Percentiles rank a stretch among this genome's conserved stretches.
These are phyloP conservation scores for Magnolia sinica DNA, from an alignment of 164 flowering plant species.

Conservation along the genomic window DNA sequence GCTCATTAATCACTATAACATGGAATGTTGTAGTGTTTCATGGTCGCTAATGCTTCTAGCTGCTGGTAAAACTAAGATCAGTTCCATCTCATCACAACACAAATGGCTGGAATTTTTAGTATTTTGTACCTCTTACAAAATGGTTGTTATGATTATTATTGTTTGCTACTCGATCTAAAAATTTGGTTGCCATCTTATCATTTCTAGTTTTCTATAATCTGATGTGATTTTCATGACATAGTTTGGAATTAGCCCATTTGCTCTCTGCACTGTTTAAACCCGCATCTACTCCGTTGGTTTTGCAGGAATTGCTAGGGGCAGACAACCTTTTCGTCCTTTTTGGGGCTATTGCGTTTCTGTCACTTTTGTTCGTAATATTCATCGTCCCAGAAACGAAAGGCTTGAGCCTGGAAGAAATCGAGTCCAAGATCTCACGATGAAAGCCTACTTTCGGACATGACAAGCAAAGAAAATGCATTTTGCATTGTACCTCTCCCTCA, in stretches of 20 bases:
- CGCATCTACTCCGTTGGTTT: slow-evolving; percentile 1
- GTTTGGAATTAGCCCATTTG: too few relatives aligned
- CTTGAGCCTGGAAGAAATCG: slow-evolving; percentile 72
- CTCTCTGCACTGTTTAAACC: not conserved
- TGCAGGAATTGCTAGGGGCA: slow-evolving; percentile 81
- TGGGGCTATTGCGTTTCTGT: slow-evolving; percentile 64
- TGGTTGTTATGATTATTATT: too few relatives aligned
- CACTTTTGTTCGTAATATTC: slow-evolving; percentile 54
- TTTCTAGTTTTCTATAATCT: too few relatives aligned
- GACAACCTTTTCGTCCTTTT: slow-evolving; percentile 83
- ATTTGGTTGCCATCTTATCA: not conserved
- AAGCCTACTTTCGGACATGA: not conserved
- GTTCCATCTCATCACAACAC: not conserved
- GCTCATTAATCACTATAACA: too few relatives aligned
- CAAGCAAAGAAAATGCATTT: not conserved
- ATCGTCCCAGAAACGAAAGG: slow-evolving; percentile 94
- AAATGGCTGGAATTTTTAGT: not conserved
- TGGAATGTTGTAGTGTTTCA: not conserved
- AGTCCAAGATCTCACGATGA: slow-evolving; percentile 51
- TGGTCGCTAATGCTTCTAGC: not conserved
- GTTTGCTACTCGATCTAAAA: not conserved
- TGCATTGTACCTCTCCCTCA: slow-evolving; percentile 9
- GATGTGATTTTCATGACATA: not conserved
- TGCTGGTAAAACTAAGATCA: not conserved
- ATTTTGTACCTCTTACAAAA: not conserved